Conservation (phyloP, 2,329 filamentous ascomycete species). For the Lojkania enalia region DNA sequence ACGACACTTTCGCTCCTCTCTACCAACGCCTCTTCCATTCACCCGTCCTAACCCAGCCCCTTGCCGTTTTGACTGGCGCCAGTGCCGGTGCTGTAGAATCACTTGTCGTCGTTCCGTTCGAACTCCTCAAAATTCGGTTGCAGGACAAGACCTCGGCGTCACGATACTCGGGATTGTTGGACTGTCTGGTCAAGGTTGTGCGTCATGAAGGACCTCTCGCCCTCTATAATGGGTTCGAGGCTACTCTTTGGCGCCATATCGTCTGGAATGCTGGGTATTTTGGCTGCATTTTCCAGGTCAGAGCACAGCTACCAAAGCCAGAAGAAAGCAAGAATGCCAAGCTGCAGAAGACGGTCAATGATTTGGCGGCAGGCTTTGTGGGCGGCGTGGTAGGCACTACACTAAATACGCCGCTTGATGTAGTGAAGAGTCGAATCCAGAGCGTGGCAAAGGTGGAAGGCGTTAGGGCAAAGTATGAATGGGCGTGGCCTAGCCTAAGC, state of each 20-base stretch:
- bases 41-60: slow-evolving; percentile 26
- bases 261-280: slow-evolving; percentile 41
- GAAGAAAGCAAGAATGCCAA: slow-evolving; percentile 16
- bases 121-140: slow-evolving; percentile 34
- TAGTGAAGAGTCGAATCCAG: slow-evolving; percentile 38
- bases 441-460: slow-evolving; percentile 32
- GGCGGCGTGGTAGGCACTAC: slow-evolving; percentile 35
- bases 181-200: slow-evolving; percentile 33
- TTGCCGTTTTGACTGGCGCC: slow-evolving; percentile 33
- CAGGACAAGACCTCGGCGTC: slow-evolving; percentile 34
- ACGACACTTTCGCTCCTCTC: slow-evolving; percentile 30
- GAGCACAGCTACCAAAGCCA: slow-evolving; percentile 26
- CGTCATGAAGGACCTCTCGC: slow-evolving; percentile 29
- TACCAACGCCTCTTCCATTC: slow-evolving; percentile 30
- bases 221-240: slow-evolving; percentile 38
- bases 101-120: slow-evolving; percentile 38
- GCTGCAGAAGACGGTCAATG: slow-evolving; percentile 31
- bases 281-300: slow-evolving; percentile 37
- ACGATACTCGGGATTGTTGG: slow-evolving; percentile 30
- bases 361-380: slow-evolving; percentile 33
- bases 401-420: slow-evolving; percentile 36
- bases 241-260: slow-evolving; percentile 36
- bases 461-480: slow-evolving; percentile 31
- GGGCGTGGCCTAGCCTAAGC: slow-evolving; percentile 34
- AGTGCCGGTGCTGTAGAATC: slow-evolving; percentile 35